Percentiles rank a stretch among this genome's conserved stretches.
phyloP scores from a whole-genome alignment of 1,284 basidiomycete species.

The Fomes fomentarius region DNA sequence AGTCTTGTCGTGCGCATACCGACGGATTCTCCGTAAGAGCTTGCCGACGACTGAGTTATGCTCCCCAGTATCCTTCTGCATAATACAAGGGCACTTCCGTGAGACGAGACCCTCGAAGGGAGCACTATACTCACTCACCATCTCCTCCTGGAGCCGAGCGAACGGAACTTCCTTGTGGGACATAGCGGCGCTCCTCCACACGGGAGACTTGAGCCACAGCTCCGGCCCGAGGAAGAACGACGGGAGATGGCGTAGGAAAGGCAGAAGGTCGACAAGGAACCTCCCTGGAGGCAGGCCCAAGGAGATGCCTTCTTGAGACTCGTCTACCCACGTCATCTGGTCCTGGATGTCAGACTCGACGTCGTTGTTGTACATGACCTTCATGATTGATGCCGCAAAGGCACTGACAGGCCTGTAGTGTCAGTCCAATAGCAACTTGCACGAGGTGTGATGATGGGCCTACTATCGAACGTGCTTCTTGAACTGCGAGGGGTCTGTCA shows the following conservation, averaged over 20 bases:
- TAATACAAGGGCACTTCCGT: too few species aligned
- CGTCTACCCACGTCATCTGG: slow-evolving; percentile 21
- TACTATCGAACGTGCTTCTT: slow-evolving; percentile 13
- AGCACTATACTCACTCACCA: slow-evolving; percentile 1
- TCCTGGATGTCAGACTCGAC: slow-evolving; percentile 19
- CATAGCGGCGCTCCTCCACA: background rate
- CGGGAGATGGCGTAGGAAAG: slow-evolving; percentile 11
- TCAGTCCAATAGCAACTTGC: too few species aligned
- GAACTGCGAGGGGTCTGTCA: slow-evolving; percentile 13
- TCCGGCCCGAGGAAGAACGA: slow-evolving; percentile 12
- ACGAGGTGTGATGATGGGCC: too few species aligned
- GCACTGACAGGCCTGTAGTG: background rate
- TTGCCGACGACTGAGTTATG: background rate
- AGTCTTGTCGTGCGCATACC: background rate
- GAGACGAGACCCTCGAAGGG: too few species aligned
- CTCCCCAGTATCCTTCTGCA: too few species aligned
- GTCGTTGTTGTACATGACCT: slow-evolving; percentile 17
- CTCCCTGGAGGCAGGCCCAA: background rate
- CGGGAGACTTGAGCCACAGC: background rate
- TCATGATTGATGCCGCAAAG: slow-evolving; percentile 11
- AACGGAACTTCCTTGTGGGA: slow-evolving; percentile 4
- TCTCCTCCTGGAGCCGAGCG: background rate
- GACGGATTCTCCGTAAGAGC: background rate
- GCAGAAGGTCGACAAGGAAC: slow-evolving; percentile 8
- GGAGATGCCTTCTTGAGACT: slow-evolving; percentile 4